phyloP scores from a whole-genome alignment of 345 rosid genomes.

The Fremontodendron californicum region DNA sequence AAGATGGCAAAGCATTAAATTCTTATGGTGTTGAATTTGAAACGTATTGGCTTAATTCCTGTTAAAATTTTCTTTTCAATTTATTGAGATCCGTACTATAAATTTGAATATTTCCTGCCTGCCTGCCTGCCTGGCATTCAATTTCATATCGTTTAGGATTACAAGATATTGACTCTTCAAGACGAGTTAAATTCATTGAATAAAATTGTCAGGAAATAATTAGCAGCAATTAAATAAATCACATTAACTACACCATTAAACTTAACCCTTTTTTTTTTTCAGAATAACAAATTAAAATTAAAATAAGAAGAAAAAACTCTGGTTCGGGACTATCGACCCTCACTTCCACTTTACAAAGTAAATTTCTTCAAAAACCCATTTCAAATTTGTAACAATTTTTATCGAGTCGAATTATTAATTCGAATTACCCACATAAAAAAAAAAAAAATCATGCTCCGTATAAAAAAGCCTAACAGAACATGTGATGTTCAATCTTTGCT shows the following conservation, averaged over 20 bases:
- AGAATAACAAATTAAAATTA: too few species aligned
- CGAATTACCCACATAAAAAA: too few species aligned
- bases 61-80: not conserved
- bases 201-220: not conserved
- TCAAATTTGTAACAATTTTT: too few species aligned
- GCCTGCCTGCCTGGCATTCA: too few species aligned
- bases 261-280: too few species aligned
- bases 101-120: not conserved
- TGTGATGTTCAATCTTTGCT: not conserved
- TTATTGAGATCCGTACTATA: not conserved
- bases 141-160: not conserved
- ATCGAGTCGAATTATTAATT: too few species aligned
- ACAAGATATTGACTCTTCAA: not conserved
- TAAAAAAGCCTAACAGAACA: not conserved
- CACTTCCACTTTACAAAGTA: too few species aligned
- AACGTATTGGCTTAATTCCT: not conserved
- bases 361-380: too few species aligned
- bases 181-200: not conserved
- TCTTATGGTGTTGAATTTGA: not conserved
- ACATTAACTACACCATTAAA: not conserved
- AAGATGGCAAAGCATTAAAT: conserved; percentile 2
- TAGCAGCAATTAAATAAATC: not conserved
- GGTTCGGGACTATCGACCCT: too few species aligned
- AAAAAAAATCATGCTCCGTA: too few species aligned
- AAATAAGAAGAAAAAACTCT: too few species aligned